These are phyloP conservation scores for Lophium mytilinum DNA, from an alignment of 495 filamentous ascomycete genomes.

Conservation along the genomic window DNA sequence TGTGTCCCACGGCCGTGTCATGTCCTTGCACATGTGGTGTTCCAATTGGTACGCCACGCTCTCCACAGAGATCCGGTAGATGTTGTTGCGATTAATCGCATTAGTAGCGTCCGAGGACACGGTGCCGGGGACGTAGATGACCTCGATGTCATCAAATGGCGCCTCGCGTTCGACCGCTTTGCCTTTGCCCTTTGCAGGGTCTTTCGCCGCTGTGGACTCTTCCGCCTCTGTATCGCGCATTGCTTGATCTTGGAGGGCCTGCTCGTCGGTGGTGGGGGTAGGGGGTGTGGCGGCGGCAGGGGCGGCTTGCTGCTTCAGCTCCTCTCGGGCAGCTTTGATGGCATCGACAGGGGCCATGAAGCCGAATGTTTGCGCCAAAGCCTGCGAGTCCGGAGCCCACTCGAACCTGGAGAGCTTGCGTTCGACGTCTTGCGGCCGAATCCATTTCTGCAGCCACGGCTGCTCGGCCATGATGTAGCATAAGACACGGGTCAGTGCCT, in stretches of 20 bases:
- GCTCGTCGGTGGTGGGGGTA: background rate
- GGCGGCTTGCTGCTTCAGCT: background rate
- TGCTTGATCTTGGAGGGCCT: background rate
- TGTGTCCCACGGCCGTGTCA: conserved; percentile 12
- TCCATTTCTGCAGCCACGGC: conserved; percentile 24
- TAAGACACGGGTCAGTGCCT: conserved; percentile 19
- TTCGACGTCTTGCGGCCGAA: conserved; percentile 19
- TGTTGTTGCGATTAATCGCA: conserved; percentile 13
- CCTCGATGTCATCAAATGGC: conserved; percentile 23
- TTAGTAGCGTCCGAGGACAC: conserved; percentile 22
- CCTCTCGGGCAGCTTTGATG: conserved; percentile 13
- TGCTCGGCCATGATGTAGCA: conserved; percentile 21
- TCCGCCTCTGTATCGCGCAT: background rate
- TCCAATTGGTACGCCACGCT: conserved; percentile 12
- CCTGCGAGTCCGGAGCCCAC: conserved; percentile 12
- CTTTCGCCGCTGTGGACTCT: no score
- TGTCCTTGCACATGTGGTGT: conserved; percentile 13
- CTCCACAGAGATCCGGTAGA: conserved; percentile 17
- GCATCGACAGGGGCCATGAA: conserved; percentile 9
- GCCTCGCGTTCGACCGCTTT: background rate
- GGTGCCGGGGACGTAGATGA: conserved; percentile 24
- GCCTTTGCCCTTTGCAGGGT: background rate
- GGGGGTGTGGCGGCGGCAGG: background rate
- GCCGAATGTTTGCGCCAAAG: conserved; percentile 10
- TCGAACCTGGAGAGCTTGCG: conserved; percentile 22